phyloP scores from a whole-genome alignment of 176 grass and related monocot species.

The Chloris gayana region DNA sequence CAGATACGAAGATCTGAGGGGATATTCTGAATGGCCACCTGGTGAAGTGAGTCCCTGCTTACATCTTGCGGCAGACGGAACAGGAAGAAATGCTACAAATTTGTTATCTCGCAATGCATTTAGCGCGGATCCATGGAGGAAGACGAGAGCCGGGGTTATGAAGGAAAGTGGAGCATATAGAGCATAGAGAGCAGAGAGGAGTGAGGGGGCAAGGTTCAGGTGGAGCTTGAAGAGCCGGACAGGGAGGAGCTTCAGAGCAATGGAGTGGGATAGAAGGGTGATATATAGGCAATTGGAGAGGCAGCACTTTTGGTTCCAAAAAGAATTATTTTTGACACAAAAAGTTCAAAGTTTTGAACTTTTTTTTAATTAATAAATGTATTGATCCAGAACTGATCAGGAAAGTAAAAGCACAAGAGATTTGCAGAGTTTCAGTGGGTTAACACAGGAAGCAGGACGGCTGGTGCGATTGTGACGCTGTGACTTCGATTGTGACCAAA shows the following conservation, averaged over 20 bases:
- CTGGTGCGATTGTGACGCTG: background rate
- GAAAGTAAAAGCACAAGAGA: constrained; percentile 17
- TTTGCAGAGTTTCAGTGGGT: background rate
- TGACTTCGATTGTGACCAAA: background rate
- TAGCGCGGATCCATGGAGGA: constrained; percentile 54
- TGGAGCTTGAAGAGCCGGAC: background rate
- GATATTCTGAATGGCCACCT: constrained; percentile 34
- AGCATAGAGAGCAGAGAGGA: constrained; percentile 9
- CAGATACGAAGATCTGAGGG: constrained; percentile 42
- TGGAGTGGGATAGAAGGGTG: constrained; percentile 31
- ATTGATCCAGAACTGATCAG: constrained; percentile 7
- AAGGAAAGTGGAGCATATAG: constrained; percentile 11
- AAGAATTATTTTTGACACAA: constrained; percentile 12
- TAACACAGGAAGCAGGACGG: constrained; percentile 13
- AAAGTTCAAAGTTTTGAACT: background rate
- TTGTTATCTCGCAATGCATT: constrained; percentile 30
- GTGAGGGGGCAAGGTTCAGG: background rate
- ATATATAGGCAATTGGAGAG: constrained; percentile 48
- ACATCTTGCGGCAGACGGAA: constrained; percentile 50
- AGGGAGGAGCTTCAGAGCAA: constrained; percentile 20
- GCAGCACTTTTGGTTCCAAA: constrained; percentile 11
- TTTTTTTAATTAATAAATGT: background rate
- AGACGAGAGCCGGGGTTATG: constrained; percentile 31
- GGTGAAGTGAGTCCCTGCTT: constrained; percentile 38
- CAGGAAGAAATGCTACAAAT: constrained; percentile 30